Evolutionary conservation across 2,329 filamentous ascomycete genomes (phyloP).

Genomic region (Paraphaeosphaeria sporulosa): DNA sequence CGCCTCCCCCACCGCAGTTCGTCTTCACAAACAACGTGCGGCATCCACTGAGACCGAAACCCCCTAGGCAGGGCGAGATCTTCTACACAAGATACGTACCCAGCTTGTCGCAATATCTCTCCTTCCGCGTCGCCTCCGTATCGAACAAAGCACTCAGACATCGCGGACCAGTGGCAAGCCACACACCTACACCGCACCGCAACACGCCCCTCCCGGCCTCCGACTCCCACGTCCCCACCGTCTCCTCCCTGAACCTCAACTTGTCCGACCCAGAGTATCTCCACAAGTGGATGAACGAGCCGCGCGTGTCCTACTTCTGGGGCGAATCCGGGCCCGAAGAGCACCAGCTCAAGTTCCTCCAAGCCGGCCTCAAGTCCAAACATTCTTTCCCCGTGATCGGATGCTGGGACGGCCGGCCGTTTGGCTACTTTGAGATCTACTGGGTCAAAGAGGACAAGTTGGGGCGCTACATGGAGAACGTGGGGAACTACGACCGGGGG

Average conservation of each 20-base stretch:
- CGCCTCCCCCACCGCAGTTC: conserved; percentile 82
- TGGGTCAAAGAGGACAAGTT: conserved; percentile 94
- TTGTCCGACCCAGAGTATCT: conserved; percentile 72
- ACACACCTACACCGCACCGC: conserved; percentile 28
- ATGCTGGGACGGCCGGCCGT: conserved; percentile 92
- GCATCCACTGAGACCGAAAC: conserved; percentile 87
- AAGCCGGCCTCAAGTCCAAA: conserved; percentile 67
- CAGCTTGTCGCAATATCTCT: conserved; percentile 82
- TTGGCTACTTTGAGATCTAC: conserved; percentile 97
- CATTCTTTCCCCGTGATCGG: conserved; percentile 92
- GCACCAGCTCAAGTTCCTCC: conserved; percentile 73
- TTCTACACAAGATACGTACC: conserved; percentile 91
- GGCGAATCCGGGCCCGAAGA: conserved; percentile 66
- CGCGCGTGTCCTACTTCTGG: conserved; percentile 87
- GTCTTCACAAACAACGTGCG: conserved; percentile 78
- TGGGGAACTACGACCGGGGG: conserved; percentile 84
- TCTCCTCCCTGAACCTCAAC: conserved; percentile 35
- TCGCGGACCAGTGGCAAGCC: conserved; percentile 61
- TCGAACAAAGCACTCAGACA: conserved; percentile 70
- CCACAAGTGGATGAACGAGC: conserved; percentile 86
- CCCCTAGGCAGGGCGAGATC: conserved; percentile 85
- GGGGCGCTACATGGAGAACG: conserved; percentile 71
- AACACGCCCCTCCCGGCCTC: conserved; percentile 54
- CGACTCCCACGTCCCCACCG: conserved; percentile 55
- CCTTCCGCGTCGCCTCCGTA: conserved; percentile 83